A percentile compares a stretch with the other conserved stretches of the same genome.
These are phyloP conservation scores for Carex kokanica DNA, from an alignment of 176 grass and related monocot genomes.

Conservation along the genomic window DNA sequence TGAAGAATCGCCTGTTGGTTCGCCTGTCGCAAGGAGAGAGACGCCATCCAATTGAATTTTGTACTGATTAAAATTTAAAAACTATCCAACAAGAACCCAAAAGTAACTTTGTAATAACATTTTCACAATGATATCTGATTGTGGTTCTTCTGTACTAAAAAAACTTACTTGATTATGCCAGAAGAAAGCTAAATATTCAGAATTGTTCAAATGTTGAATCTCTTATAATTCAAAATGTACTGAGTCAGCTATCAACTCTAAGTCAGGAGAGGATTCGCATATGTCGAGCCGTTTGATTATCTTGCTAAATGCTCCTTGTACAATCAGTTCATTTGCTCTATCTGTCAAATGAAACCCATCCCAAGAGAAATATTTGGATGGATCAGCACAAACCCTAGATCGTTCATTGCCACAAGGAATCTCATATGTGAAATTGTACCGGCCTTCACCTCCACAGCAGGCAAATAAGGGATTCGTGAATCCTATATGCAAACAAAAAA, in stretches of 20 bases:
- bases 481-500: not conserved
- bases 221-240: not conserved
- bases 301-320: slow-evolving; percentile 5
- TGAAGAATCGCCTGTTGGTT: too few species aligned
- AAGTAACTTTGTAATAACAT: too few species aligned
- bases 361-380: slow-evolving; percentile 7
- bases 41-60: too few species aligned
- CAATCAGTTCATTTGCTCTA: slow-evolving; percentile 1
- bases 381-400: slow-evolving; percentile 22
- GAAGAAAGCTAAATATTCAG: not conserved
- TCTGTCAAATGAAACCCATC: slow-evolving; percentile 21
- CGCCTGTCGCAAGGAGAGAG: too few species aligned
- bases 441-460: slow-evolving; percentile 10
- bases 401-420: not conserved
- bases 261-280: not conserved
- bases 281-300: not conserved
- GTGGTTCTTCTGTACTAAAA: too few species aligned
- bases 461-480: not conserved
- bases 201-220: not conserved
- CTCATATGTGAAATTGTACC: not conserved
- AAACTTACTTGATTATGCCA: not conserved
- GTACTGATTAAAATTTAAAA: too few species aligned
- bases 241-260: not conserved
- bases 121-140: too few species aligned
- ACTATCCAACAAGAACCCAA: too few species aligned